Evolutionary conservation across 768 basidiomycete genomes (phyloP), one percentile per base, ranked within the genome.

Genomic region (Austroboletus festivus): DNA sequence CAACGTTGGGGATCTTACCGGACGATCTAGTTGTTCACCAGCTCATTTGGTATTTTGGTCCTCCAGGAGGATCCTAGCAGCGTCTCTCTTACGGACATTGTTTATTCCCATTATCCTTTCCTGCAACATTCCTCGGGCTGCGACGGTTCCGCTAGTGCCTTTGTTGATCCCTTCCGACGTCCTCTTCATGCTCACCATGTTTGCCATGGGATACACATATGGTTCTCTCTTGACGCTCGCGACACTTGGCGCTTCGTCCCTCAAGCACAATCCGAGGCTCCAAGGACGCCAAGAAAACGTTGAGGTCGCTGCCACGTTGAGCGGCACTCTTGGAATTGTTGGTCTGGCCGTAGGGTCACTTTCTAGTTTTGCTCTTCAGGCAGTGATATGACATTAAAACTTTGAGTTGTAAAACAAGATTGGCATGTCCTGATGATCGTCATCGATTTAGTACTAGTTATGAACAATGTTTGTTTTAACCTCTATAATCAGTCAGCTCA

Each of bases 41-140:
- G 82, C 84, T 3, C 62, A 62, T 13, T 68, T 91, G 26, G 67
- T 81, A 20, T 70, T 89, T 40, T 90, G 87, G 80, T 81, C 81
- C 9, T 75, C 79, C 5, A 74, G 71, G 15, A 75, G 74, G n/a
- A 75, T 93, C 22, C 64, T 89, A 16, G 58, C 65, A 7, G 62
- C 88, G 9, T 85, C 89, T 15, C 59, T 86, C 26, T 65, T 77
- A 3, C 81, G 92, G 43, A 85, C 83, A 2, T 62, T 89, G 26
- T 93, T 93, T 70, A 80, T 95, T 46, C 89, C 89, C 22, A 61
- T 92, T 37, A 87, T 95, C 67, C 75, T 93, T 13, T 4, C 11
- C 11, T 37, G 35, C 35, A 37, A 37, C 11, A 37, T 37, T 11
- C 3, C n/a, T 7, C 35, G 35, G 6, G 6, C 35, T 37, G 35